Conservation (phyloP, 495 filamentous ascomycete species). For the Podospora pseudoanserina region DNA sequence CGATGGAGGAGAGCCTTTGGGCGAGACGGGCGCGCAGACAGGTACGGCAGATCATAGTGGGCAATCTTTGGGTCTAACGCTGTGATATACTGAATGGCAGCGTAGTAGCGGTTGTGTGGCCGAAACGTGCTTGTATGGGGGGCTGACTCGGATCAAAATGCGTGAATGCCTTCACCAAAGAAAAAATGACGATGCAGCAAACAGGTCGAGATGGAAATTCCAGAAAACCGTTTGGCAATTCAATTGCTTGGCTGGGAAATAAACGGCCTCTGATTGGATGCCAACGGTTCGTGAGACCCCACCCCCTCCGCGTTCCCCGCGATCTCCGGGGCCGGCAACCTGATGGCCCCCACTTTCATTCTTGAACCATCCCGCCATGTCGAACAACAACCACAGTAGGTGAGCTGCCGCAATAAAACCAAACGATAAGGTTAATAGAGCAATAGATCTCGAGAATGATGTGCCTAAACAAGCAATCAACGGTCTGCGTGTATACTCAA, state of each 20-base stretch:
- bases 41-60: slow-evolving; percentile 27
- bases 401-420: neutral
- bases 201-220: too few species aligned
- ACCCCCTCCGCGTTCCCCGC: neutral
- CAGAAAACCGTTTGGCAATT: too few species aligned
- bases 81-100: neutral
- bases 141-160: too few species aligned
- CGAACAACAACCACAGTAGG: too few species aligned
- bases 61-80: too few species aligned
- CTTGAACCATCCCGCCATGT: too few species aligned
- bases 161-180: neutral
- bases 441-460: neutral
- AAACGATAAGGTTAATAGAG: neutral
- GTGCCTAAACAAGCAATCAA: neutral
- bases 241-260: neutral
- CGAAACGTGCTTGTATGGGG: too few species aligned
- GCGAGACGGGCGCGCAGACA: slow-evolving; percentile 23
- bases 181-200: neutral
- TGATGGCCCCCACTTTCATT: neutral
- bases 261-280: neutral
- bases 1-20: slow-evolving; percentile 1
- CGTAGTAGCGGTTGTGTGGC: neutral
- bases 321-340: neutral
- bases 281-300: neutral
- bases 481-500: neutral